Evolutionary conservation across 129 eudicot genomes (phyloP).

Genomic region (Smallanthus sonchifolius): DNA sequence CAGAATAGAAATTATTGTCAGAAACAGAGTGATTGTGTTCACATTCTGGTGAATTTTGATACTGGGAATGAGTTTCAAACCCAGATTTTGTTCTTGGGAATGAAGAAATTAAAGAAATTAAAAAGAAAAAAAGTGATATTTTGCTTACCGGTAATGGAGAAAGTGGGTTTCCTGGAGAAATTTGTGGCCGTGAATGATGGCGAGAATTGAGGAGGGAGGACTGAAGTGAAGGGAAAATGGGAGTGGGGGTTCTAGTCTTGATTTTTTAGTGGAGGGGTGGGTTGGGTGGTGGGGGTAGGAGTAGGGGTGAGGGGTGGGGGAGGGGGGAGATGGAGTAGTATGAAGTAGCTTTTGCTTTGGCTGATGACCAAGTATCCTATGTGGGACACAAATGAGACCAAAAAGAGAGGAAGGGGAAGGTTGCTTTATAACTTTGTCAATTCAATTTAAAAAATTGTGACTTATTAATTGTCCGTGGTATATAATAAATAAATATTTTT

Average conservation of each 20-base stretch:
- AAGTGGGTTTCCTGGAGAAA: slow-evolving; percentile 13
- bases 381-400: slow-evolving; percentile 31
- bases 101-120: background rate
- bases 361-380: slow-evolving; percentile 19
- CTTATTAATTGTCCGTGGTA: too few relatives aligned
- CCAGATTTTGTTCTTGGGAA: background rate
- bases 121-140: background rate
- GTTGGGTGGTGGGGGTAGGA: background rate
- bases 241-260: slow-evolving; percentile 4
- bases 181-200: slow-evolving; percentile 50
- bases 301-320: background rate
- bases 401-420: slow-evolving; percentile 27
- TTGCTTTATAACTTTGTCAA: slow-evolving; percentile 6
- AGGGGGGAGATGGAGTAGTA: background rate
- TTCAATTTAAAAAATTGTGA: background rate
- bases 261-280: background rate
- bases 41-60: background rate
- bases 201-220: slow-evolving; percentile 37
- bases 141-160: slow-evolving; percentile 36
- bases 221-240: slow-evolving; percentile 22
- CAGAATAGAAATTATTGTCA: background rate
- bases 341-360: background rate
- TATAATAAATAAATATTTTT: too few relatives aligned
- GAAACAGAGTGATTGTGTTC: background rate
- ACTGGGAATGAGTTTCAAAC: background rate